Evolutionary conservation across 2,329 filamentous ascomycete species (phyloP).

Genomic region (Emergomyces africanus): DNA sequence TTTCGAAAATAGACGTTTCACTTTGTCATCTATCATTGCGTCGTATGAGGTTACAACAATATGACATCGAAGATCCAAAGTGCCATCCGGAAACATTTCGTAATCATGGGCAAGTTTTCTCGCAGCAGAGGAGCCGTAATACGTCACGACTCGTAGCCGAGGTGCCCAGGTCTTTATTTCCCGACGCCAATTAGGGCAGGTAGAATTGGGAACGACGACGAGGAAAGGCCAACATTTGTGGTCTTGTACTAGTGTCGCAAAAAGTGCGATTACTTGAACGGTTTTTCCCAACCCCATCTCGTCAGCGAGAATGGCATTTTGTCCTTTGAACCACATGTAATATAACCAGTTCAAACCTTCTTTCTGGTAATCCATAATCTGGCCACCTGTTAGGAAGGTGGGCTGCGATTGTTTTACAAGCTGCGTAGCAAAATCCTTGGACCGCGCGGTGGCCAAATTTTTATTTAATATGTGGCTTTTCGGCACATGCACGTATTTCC

Average conservation of each 20-base stretch:
- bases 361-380: slow-evolving; percentile 86
- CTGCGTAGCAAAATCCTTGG: slow-evolving; percentile 50
- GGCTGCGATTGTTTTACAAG: slow-evolving; percentile 63
- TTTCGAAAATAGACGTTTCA: slow-evolving; percentile 50
- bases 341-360: slow-evolving; percentile 93
- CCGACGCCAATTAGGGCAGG: slow-evolving; percentile 92
- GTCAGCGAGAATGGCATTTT: slow-evolving; percentile 85
- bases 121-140: slow-evolving; percentile 64
- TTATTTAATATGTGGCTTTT: slow-evolving; percentile 45
- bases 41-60: slow-evolving; percentile 94
- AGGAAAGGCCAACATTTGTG: slow-evolving; percentile 80
- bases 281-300: slow-evolving; percentile 99
- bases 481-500: slow-evolving; percentile 57
- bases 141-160: slow-evolving; percentile 74
- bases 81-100: slow-evolving; percentile 60
- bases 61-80: slow-evolving; percentile 66
- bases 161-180: slow-evolving; percentile 94
- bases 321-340: slow-evolving; percentile 69
- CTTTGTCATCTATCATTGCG: slow-evolving; percentile 61
- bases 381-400: slow-evolving; percentile 56
- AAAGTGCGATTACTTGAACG: slow-evolving; percentile 75
- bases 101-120: slow-evolving; percentile 67
- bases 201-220: slow-evolving; percentile 86
- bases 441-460: slow-evolving; percentile 56
- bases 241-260: slow-evolving; percentile 59